Conservation (phyloP, 768 basidiomycete genomes). For the Saitozyma sp. region DNA sequence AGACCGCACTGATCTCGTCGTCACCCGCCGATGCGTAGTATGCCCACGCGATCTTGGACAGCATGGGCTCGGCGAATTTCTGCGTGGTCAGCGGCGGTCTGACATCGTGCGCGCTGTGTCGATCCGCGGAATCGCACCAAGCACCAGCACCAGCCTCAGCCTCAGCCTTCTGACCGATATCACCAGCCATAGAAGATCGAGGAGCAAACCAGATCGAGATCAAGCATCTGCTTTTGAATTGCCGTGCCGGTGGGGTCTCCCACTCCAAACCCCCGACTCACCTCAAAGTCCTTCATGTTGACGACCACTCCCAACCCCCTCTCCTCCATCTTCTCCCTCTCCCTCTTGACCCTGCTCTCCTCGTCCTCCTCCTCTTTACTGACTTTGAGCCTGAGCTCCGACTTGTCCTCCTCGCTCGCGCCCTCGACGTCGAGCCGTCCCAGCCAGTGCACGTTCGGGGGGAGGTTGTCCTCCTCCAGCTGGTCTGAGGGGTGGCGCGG, state of each 20-base stretch:
- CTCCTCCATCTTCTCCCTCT: slow-evolving; percentile 35
- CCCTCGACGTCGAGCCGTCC: slow-evolving; percentile 27
- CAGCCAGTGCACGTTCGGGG: slow-evolving; percentile 34
- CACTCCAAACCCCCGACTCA: not conserved
- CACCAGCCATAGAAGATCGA: not conserved
- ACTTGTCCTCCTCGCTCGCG: slow-evolving; percentile 36
- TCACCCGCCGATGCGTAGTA: slow-evolving; percentile 52
- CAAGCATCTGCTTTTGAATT: too few relatives aligned
- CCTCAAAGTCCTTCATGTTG: slow-evolving; percentile 47
- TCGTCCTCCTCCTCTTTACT: slow-evolving; percentile 38
- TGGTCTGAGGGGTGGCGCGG: slow-evolving; percentile 47
- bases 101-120: too few relatives aligned
- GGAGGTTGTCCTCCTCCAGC: slow-evolving; percentile 41
- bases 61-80: slow-evolving; percentile 49
- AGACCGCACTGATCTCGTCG: slow-evolving; percentile 40
- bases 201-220: too few relatives aligned
- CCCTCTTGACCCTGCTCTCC: slow-evolving; percentile 22
- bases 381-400: slow-evolving; percentile 30
- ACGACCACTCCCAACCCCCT: slow-evolving; percentile 37
- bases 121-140: too few relatives aligned
- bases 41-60: slow-evolving; percentile 51
- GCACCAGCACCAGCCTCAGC: not conserved
- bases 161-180: not conserved
- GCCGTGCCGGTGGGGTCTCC: too few relatives aligned
- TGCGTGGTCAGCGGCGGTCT: slow-evolving; percentile 5